Evolutionary conservation across 2,329 filamentous ascomycete genomes (phyloP), one percentile per base, ranked within the genome.

Genomic region (Stenocarpella maydis): DNA sequence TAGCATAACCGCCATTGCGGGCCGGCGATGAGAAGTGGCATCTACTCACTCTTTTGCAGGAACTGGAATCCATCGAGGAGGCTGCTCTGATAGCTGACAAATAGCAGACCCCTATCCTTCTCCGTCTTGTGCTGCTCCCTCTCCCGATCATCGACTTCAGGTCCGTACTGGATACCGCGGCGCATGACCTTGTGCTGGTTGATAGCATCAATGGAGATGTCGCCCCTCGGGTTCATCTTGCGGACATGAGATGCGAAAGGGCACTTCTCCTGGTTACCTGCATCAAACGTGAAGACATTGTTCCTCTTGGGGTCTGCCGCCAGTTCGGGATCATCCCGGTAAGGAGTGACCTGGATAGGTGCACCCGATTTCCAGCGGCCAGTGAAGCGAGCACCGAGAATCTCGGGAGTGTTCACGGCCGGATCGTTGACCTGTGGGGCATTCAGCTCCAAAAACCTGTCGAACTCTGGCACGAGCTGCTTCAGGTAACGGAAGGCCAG

Each of bases 161-260:
- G 77, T 14, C 82, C 81, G 58, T 80, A 85, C 4, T 80, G 76
- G 47, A 85, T 84, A 2, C 82, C 82, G 7, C 82, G 81, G 34
- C 83, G 82, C 9, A 84, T 70, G 21, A 85, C 82, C 10, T 80
- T 79, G 45, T 75, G 76, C 4, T 65, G 41, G 24, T 74, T 71
- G 9, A 71, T 74, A 17, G 64, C 73, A 17, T 77, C 73, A 10
- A 76, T 71, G 65, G 43, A 75, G 0, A 78, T 69, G 67, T 84
- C 81, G 12, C 74, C 76, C 21, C 83, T 76, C 0, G 83, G 83
- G 50, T 82, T 82, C 49, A 80, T 83, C 76, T 85, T 85, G 50
- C 83, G 82, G 34, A 81, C 80, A 63, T 85, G 83, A 1, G 83
- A 81, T 0, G 82, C 82, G 55, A 83, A 82, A 1, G 83, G 83